Conservation (phyloP, 768 basidiomycete species). For the Tulasnella sp. region DNA sequence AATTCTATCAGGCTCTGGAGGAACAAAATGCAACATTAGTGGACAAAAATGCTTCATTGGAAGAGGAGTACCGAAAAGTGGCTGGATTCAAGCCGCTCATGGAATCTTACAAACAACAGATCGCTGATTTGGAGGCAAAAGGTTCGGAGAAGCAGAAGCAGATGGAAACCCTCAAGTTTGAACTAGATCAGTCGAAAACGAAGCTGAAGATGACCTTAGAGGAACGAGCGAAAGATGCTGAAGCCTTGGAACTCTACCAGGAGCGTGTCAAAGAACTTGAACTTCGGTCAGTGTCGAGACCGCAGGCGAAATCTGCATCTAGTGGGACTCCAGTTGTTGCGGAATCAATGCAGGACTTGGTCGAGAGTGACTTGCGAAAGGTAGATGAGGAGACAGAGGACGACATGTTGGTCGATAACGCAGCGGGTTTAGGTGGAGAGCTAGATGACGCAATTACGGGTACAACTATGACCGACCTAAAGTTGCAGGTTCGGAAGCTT, state of each 20-base stretch:
- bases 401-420: slow-evolving; percentile 30
- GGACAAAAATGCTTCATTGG: slow-evolving; percentile 81
- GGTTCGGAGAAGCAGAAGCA: slow-evolving; percentile 52
- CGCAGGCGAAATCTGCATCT: slow-evolving; percentile 22
- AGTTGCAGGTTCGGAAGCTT: slow-evolving; percentile 71
- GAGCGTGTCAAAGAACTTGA: slow-evolving; percentile 85
- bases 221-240: slow-evolving; percentile 65
- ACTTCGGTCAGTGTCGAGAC: slow-evolving; percentile 42
- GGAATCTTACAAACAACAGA: slow-evolving; percentile 84
- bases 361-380: slow-evolving; percentile 10
- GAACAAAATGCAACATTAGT: slow-evolving; percentile 86
- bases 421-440: slow-evolving; percentile 61
- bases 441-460: slow-evolving; percentile 76
- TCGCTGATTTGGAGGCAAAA: slow-evolving; percentile 67
- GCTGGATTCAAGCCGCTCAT: slow-evolving; percentile 76
- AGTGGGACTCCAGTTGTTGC: slow-evolving; percentile 21
- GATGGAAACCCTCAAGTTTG: slow-evolving; percentile 55
- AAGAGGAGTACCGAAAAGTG: slow-evolving; percentile 83
- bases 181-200: slow-evolving; percentile 60
- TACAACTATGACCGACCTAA: slow-evolving; percentile 83
- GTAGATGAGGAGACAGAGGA: slow-evolving; percentile 25
- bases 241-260: slow-evolving; percentile 78
- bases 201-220: slow-evolving; percentile 53
- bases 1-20: slow-evolving; percentile 52
- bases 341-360: slow-evolving; percentile 31